Conservation (phyloP, 306 rosid species). For the Sechiopsis laciniata region DNA sequence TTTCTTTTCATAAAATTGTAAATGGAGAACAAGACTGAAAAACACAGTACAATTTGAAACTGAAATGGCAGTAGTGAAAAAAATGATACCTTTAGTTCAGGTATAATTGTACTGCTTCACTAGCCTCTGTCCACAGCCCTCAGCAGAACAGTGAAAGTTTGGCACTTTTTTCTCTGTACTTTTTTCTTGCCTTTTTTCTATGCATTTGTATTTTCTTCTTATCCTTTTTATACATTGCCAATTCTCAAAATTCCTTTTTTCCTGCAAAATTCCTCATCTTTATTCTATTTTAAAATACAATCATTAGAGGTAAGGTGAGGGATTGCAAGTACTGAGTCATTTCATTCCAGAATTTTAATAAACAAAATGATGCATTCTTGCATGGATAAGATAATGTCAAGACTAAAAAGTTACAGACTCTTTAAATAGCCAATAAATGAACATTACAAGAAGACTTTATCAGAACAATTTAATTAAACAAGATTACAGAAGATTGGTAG, state of each 20-base stretch:
- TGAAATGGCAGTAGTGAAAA: constrained; percentile 16
- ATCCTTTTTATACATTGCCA: not conserved
- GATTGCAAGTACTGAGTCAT: constrained; percentile 2
- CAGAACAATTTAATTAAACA: not conserved
- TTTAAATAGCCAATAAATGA: constrained; percentile 1
- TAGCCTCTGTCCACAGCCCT: constrained; percentile 7
- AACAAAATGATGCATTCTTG: not conserved
- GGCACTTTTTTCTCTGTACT: constrained; percentile 2
- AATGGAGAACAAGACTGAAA: constrained; percentile 8
- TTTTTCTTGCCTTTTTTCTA: not conserved
- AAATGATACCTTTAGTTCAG: not conserved
- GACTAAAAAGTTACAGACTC: not conserved
- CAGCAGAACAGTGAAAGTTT: constrained; percentile 5
- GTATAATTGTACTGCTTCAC: not conserved
- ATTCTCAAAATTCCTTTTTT: not conserved
- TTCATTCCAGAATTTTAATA: constrained; percentile 6
- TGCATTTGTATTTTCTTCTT: not conserved
- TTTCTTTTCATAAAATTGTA: constrained; percentile 3
- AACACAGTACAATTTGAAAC: not conserved
- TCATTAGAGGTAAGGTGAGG: not conserved
- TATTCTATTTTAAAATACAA: constrained; percentile 10
- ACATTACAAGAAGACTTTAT: not conserved
- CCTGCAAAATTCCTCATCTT: constrained; percentile 9
- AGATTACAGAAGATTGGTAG: not conserved
- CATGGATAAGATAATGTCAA: not conserved